Percentiles rank a stretch among this genome's conserved stretches.
phyloP scores from a whole-genome alignment of 2,329 filamentous ascomycete species.

The Calonectria pauciramosa region DNA sequence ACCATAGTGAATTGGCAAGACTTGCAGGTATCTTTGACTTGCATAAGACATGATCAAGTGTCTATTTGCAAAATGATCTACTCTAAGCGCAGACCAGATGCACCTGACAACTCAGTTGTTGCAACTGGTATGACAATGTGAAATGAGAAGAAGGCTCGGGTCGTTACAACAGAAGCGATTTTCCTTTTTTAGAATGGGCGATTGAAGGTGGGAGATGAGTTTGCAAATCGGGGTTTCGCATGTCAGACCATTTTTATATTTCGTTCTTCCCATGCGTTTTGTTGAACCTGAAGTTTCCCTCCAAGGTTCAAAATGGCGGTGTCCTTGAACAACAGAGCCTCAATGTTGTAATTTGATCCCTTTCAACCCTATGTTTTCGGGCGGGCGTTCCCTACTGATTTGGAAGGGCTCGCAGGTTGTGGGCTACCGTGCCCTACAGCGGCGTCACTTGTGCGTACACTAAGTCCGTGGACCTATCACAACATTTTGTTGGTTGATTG shows the following conservation, averaged over 20 bases:
- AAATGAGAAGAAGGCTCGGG: too few relatives aligned
- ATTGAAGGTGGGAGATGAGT: not conserved
- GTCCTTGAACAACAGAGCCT: not conserved
- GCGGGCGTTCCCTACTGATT: not conserved
- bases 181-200: not conserved
- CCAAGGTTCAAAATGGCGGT: not conserved
- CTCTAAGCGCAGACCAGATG: not conserved
- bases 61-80: not conserved
- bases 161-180: not conserved
- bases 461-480: not conserved
- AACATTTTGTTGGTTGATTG: not conserved
- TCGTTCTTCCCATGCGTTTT: not conserved
- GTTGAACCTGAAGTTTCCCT: not conserved
- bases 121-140: too few relatives aligned
- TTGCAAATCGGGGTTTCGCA: not conserved
- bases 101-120: not conserved
- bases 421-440: not conserved
- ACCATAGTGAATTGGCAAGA: not conserved
- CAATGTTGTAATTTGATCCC: not conserved
- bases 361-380: not conserved
- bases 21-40: not conserved
- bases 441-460: not conserved
- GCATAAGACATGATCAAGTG: too few relatives aligned
- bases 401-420: not conserved
- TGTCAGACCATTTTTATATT: not conserved